Conservation (phyloP, 164 flowering plant species). For the Paratinospora sagittata region DNA sequence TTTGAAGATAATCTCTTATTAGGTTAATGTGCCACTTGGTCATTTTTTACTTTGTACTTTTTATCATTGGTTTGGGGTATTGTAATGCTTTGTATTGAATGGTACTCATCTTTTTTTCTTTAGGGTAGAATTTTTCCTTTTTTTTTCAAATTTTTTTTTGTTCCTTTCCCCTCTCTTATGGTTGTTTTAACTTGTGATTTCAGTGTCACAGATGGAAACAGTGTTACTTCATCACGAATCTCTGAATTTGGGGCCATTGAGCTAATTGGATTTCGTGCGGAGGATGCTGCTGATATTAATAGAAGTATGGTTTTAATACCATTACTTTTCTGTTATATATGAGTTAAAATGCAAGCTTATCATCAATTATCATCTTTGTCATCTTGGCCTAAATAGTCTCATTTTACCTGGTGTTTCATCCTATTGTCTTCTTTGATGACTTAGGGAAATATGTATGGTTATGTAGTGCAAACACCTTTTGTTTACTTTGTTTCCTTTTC, state of each 20-base stretch:
- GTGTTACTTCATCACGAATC: conserved; percentile 29
- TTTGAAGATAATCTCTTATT: too few relatives aligned
- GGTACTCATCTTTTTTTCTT: not conserved
- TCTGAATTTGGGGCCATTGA: conserved; percentile 51
- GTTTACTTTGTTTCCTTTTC: not conserved
- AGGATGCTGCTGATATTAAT: conserved; percentile 47
- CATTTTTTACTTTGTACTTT: too few relatives aligned
- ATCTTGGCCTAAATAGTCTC: not conserved
- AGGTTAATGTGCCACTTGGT: too few relatives aligned
- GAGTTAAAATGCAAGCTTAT: not conserved
- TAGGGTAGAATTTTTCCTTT: not conserved
- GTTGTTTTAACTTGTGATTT: conserved; percentile 15
- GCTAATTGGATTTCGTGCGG: conserved; percentile 52
- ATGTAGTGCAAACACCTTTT: not conserved
- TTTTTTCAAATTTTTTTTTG: not conserved
- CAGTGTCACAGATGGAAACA: conserved; percentile 47
- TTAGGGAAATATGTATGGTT: not conserved
- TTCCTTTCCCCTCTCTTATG: not conserved
- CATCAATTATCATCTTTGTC: not conserved
- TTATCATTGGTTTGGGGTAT: too few relatives aligned
- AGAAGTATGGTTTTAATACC: conserved; percentile 38
- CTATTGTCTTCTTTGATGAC: not conserved
- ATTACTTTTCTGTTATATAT: not conserved
- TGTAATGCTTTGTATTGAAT: not conserved
- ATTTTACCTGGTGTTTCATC: not conserved